Base-by-base conservation (phyloP, 164 flowering plant species). In the Tinospora cordifolia region DNA sequence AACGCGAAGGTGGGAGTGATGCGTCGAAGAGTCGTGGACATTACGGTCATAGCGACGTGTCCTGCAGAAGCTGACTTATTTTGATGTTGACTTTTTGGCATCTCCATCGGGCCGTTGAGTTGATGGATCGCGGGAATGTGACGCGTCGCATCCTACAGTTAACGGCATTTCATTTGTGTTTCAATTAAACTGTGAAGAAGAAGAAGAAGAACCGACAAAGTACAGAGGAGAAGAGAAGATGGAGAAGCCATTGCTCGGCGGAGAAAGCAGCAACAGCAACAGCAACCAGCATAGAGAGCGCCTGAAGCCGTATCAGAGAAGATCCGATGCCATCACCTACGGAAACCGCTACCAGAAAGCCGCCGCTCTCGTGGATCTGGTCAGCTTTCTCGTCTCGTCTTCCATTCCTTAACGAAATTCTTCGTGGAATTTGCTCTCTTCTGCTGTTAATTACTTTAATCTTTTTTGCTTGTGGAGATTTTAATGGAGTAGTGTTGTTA, bases 301-400 rank as follows among this genome's bases (percentile, higher is more conserved):
- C 40, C 44, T 58, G 71, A 40, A 58, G 64, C 57, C 63, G 24
- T 78, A 76, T 62, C 54, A n/a, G 34, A 79, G 86, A 51, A 82
- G 92, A 67, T 80, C 91, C 41, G 84, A 87, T 30, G 98, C 98
- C 44, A 89, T 93, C 62, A 70, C 91, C 36, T 69, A 71, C 70
- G 98, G 98, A 30, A 73, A 89, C 10, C 77, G 77, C 24, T 90
- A 85, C 62, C 87, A 93, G 73, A 89, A 77, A 63, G 98, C 98
- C 1, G 98, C 98, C 2, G 98, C 95, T 3, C 88, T 93, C 47
- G 91, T 93, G 62, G 98, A 93, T 86, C 85, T 93, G 85, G 98
- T 92, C 21, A 2, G 83, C 30, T 57, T 57, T 41, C 36, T 41
- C 47, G 3, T n/a, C 36, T 27, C 39, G 49, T 49, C 38, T 57